Conservation (phyloP, 2,329 filamentous ascomycete species). For the Mycosphaerella sp. region DNA sequence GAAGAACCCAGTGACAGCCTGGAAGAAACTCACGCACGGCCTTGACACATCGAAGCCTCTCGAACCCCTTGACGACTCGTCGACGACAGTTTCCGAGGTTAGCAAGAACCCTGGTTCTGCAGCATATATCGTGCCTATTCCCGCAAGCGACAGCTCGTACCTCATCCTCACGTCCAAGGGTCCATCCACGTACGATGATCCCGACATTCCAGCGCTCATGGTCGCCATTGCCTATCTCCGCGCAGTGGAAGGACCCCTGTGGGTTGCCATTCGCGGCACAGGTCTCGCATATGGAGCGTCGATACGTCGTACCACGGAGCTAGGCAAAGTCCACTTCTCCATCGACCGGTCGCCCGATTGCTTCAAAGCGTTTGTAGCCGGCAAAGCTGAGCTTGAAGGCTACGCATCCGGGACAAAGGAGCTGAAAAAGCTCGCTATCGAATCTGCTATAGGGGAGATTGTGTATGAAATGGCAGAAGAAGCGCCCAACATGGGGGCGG, state of each 20-base stretch:
- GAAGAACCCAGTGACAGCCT: conserved; percentile 67
- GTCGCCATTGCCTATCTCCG: conserved; percentile 90
- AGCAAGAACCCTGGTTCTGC: conserved; percentile 69
- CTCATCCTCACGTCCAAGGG: conserved; percentile 69
- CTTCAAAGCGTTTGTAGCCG: conserved; percentile 75
- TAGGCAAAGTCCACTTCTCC: conserved; percentile 73
- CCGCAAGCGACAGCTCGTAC: conserved; percentile 87
- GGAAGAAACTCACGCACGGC: conserved; percentile 58
- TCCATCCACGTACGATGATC: conserved; percentile 67
- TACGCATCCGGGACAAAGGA: conserved; percentile 64
- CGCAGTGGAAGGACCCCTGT: conserved; percentile 86
- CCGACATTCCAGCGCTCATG: conserved; percentile 72
- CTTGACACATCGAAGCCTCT: conserved; percentile 53
- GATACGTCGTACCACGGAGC: conserved; percentile 71
- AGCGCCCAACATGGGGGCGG: conserved; percentile 75
- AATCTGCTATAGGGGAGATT: conserved; percentile 85
- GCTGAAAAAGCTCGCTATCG: conserved; percentile 75
- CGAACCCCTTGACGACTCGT: conserved; percentile 63
- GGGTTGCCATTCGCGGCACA: conserved; percentile 86
- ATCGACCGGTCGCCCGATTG: conserved; percentile 88
- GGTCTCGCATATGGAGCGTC: conserved; percentile 86
- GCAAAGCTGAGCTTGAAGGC: conserved; percentile 65
- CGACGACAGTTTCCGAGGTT: conserved; percentile 65
- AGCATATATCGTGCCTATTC: conserved; percentile 79
- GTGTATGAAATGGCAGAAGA: conserved; percentile 83